Conservation (phyloP, 371 early-diverging fungal species). For the Smittium mucronatum region DNA sequence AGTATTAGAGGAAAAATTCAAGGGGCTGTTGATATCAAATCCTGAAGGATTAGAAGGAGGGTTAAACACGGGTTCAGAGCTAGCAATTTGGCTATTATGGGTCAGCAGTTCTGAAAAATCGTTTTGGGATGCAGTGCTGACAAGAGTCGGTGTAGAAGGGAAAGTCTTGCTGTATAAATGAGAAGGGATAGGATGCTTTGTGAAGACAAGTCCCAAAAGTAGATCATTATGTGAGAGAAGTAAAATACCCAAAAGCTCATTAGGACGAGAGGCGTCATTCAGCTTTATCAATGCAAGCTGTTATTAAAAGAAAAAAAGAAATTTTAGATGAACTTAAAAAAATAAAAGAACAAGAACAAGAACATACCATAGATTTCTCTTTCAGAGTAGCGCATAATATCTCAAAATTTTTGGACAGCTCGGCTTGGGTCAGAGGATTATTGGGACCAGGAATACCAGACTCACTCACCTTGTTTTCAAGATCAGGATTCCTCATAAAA, state of each 20-base stretch:
- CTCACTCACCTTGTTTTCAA: conserved; percentile 1
- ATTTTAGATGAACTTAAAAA: background rate
- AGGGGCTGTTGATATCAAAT: background rate
- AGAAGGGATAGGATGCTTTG: conserved; percentile 3
- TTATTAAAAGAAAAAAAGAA: background rate
- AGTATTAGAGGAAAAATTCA: background rate
- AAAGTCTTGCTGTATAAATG: background rate
- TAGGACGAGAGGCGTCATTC: background rate
- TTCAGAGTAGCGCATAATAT: conserved; percentile 5
- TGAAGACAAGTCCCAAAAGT: background rate
- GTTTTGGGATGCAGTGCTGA: background rate
- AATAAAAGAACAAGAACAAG: background rate
- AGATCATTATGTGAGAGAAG: conserved; percentile 5
- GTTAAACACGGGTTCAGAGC: background rate
- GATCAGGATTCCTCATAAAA: conserved; percentile 5
- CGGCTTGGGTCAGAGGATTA: background rate
- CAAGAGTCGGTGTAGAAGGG: conserved; percentile 2
- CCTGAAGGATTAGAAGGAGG: background rate
- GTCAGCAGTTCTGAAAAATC: background rate
- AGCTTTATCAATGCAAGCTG: conserved; percentile 3
- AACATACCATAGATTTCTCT: background rate
- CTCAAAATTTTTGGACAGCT: conserved; percentile 2
- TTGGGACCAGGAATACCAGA: background rate
- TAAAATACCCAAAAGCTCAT: conserved; percentile 4
- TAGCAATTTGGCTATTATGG: background rate